phyloP scores from a whole-genome alignment of 768 basidiomycete species.

The Russula brevipes region DNA sequence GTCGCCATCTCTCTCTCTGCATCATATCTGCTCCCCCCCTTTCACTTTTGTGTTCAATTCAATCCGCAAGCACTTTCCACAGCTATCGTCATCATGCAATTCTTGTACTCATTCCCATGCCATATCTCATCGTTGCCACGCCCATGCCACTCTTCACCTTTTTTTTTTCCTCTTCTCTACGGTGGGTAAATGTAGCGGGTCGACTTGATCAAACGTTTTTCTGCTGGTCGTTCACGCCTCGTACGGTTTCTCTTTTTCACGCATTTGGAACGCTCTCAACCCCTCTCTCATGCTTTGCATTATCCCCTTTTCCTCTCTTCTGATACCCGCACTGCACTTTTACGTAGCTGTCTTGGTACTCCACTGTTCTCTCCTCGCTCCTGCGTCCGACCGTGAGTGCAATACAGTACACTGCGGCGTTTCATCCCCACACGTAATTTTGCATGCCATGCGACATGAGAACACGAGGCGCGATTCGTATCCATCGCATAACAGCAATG shows the following conservation, averaged over 20 bases:
- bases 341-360: slow-evolving; percentile 23
- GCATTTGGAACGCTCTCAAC: slow-evolving; percentile 16
- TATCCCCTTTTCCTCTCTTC: not conserved
- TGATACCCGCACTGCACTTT: slow-evolving; percentile 23
- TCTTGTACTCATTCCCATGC: slow-evolving; percentile 27
- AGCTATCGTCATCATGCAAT: slow-evolving; percentile 28
- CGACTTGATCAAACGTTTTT: not conserved
- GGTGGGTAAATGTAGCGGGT: slow-evolving; percentile 7
- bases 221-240: slow-evolving; percentile 6
- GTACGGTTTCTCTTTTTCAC: not conserved
- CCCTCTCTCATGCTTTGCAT: slow-evolving; percentile 22
- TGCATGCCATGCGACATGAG: not conserved
- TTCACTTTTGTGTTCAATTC: slow-evolving; percentile 15
- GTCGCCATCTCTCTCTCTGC: slow-evolving; percentile 14
- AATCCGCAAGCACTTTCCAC: slow-evolving; percentile 22
- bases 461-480: slow-evolving; percentile 4
- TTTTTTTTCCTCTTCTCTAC: not conserved
- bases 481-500: not conserved
- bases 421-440: slow-evolving; percentile 15
- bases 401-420: slow-evolving; percentile 20
- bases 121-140: slow-evolving; percentile 27
- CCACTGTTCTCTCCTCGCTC: slow-evolving; percentile 13
- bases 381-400: slow-evolving; percentile 15
- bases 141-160: slow-evolving; percentile 9
- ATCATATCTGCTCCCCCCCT: slow-evolving; percentile 14